Base-by-base conservation (phyloP, 2,329 filamentous ascomycete species). In the Rugonectria rugulosa region DNA sequence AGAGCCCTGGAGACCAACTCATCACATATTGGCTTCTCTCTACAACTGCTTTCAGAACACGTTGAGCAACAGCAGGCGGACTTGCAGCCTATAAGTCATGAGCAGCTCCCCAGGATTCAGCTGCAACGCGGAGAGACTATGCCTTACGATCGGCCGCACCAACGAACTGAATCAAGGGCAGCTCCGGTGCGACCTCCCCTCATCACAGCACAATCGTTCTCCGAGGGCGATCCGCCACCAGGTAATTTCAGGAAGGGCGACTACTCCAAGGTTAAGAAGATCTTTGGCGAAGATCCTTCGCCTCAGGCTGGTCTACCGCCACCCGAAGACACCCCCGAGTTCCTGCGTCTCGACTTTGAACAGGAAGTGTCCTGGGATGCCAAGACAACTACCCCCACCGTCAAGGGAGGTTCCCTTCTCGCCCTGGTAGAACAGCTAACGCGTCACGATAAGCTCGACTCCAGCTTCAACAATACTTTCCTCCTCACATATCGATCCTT, bases 391-490 rank as follows among this genome's bases (percentile, higher is more conserved):
- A 85, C 88, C 3, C 87, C 90, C 20, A 83, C 88, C 24, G 83
- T 99, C 54, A 95, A 93, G 72, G 95, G 94, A 63, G 95, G 95
- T 41, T 96, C 94, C 1, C 77, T 99, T 17, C 82, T 91, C 24
- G 95, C 91, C 5, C 79, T 99, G 53, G 95, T 97, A 6, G 95
- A 98, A 73, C 94, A 98, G 70, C 82, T 99, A 38, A 99, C 95
- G 14, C 87, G 95, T 43, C 95, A 99, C 70, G 95, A 99, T 76
- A 95, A 96, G 69, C 84, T 97, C 12, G 95, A 98, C 70, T 92
- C 93, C 3, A 94, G 85, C 60, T 98, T 98, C 77, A 98, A 98
- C 78, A 96, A 94, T 68, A 99, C 95, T 1, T 99, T 99, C 81
- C 86, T 99, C 14, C 84, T 99, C 31, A 99, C 95, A 1, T 99